Evolutionary conservation across 2,329 filamentous ascomycete species (phyloP).

Genomic region (Ceratocystis alfenasii): DNA sequence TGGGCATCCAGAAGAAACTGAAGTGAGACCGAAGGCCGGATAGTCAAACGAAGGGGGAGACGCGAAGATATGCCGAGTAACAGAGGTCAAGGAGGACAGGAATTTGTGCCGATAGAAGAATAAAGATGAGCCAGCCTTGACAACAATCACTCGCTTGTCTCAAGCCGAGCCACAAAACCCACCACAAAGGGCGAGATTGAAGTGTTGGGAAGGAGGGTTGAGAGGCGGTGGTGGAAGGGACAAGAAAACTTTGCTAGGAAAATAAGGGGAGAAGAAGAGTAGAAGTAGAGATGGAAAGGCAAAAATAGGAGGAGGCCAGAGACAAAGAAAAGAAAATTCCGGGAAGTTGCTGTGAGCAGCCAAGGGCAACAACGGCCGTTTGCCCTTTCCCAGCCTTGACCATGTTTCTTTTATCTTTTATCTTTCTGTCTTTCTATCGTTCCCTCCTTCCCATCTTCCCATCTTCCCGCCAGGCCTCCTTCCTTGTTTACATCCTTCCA

Average conservation of each 20-base stretch:
- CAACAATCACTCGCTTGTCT: background rate
- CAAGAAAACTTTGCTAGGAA: background rate
- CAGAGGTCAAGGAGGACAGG: background rate
- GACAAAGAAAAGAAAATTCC: background rate
- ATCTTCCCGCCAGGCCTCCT: background rate
- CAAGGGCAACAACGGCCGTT: conserved; percentile 10
- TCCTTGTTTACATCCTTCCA: background rate
- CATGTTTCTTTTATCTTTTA: background rate
- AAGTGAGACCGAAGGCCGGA: conserved; percentile 9
- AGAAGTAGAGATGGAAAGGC: background rate
- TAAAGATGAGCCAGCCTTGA: too few relatives aligned
- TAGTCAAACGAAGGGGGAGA: conserved; percentile 8
- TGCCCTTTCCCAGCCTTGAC: background rate
- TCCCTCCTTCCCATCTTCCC: background rate
- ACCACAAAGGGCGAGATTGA: conserved; percentile 15
- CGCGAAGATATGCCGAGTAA: background rate
- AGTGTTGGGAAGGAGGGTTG: conserved; percentile 6
- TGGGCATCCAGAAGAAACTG: conserved; percentile 2
- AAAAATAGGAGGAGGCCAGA: conserved; percentile 8
- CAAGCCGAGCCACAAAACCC: conserved; percentile 15
- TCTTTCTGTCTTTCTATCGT: background rate
- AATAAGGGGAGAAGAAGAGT: background rate
- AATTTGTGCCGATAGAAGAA: too few relatives aligned
- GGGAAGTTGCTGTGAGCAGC: background rate
- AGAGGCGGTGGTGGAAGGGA: background rate